Conservation (phyloP, 1,139 yeast species). For the Arxiozyma heterogenica region DNA sequence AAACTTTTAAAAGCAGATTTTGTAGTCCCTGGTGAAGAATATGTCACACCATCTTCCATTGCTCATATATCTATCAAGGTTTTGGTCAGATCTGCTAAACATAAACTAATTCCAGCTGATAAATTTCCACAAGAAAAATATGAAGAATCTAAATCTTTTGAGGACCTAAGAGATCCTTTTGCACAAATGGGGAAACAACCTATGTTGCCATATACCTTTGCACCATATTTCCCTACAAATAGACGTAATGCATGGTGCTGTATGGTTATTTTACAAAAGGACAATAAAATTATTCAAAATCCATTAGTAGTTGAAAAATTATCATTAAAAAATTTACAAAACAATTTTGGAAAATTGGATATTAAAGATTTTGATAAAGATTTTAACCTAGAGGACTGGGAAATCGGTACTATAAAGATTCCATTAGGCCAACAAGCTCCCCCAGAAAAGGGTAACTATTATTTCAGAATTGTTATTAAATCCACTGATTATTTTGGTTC, state of each 20-base stretch:
- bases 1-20: constrained; percentile 65
- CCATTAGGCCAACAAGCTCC: constrained; percentile 71
- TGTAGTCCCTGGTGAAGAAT: constrained; percentile 78
- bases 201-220: constrained; percentile 47
- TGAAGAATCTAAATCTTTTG: constrained; percentile 49
- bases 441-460: constrained; percentile 47
- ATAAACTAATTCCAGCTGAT: constrained; percentile 34
- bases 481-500: constrained; percentile 62
- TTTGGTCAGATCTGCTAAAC: constrained; percentile 60
- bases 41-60: constrained; percentile 63
- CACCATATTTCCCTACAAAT: constrained; percentile 67
- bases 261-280: constrained; percentile 60
- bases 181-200: constrained; percentile 60
- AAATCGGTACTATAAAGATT: constrained; percentile 62
- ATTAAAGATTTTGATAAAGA: constrained; percentile 23
- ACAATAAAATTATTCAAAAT: constrained; percentile 65
- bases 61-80: constrained; percentile 71
- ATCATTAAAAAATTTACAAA: constrained; percentile 22
- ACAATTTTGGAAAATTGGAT: constrained; percentile 24
- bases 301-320: constrained; percentile 45
- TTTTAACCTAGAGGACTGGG: constrained; percentile 39
- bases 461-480: constrained; percentile 56
- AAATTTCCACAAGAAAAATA: constrained; percentile 33
- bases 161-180: constrained; percentile 63
- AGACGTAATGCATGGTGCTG: constrained; percentile 57